phyloP scores from a whole-genome alignment of 805 yeast species.

The Wickerhamomyces bisporus region DNA sequence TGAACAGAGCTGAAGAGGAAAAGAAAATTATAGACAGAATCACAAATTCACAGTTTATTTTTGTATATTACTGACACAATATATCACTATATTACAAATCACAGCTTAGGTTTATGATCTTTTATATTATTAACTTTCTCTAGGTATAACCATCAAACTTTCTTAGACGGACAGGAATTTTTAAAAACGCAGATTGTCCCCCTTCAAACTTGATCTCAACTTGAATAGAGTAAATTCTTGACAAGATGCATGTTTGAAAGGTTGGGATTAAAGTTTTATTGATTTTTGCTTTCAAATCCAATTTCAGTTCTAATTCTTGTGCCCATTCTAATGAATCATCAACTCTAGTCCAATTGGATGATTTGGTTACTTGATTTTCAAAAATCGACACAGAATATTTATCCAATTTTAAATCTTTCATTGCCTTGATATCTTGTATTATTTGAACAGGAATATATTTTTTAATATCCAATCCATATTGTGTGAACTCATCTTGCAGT shows the following conservation, averaged over 20 bases:
- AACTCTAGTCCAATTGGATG: slow-evolving; percentile 20
- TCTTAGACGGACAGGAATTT: slow-evolving; percentile 34
- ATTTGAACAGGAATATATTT: slow-evolving; percentile 11
- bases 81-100: too few species aligned
- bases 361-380: background rate
- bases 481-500: slow-evolving; percentile 12
- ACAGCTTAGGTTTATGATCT: too few species aligned
- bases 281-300: slow-evolving; percentile 37
- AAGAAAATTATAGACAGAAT: too few species aligned
- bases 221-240: slow-evolving; percentile 51
- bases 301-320: slow-evolving; percentile 33
- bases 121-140: too few species aligned
- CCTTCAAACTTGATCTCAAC: slow-evolving; percentile 36
- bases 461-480: slow-evolving; percentile 3
- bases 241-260: slow-evolving; percentile 59
- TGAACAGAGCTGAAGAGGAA: too few species aligned
- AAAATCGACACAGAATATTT: background rate
- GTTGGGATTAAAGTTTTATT: slow-evolving; percentile 53
- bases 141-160: slow-evolving; percentile 17
- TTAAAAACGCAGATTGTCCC: slow-evolving; percentile 27
- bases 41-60: too few species aligned
- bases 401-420: slow-evolving; percentile 14
- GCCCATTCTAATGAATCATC: background rate
- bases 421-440: slow-evolving; percentile 15
- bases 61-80: too few species aligned